phyloP scores from a whole-genome alignment of 495 filamentous ascomycete genomes.

The Annulohypoxylon moriforme region DNA sequence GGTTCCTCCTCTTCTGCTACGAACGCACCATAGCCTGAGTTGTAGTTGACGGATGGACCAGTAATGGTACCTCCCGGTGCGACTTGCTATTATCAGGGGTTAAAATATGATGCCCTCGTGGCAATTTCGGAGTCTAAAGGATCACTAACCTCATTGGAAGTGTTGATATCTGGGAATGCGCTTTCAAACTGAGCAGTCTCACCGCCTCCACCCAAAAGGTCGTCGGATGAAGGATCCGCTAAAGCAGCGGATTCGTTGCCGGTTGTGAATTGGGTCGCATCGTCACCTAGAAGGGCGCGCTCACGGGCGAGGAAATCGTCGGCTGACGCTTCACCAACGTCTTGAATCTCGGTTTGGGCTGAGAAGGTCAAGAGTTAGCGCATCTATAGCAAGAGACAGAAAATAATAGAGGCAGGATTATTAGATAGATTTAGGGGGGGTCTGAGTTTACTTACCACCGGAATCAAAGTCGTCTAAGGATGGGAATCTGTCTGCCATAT shows the following conservation, averaged over 20 bases:
- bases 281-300: slow-evolving; percentile 87
- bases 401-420: background rate
- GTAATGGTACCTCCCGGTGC: slow-evolving; percentile 91
- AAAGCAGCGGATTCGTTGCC: slow-evolving; percentile 73
- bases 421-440: slow-evolving; percentile 3
- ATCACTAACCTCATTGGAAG: slow-evolving; percentile 77
- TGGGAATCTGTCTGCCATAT: slow-evolving; percentile 96
- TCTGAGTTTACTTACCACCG: slow-evolving; percentile 67
- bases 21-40: slow-evolving; percentile 69
- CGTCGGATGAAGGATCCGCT: slow-evolving; percentile 71
- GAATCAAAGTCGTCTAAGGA: slow-evolving; percentile 96
- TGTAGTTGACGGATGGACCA: slow-evolving; percentile 75
- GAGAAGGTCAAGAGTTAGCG: slow-evolving; percentile 19
- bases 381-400: background rate
- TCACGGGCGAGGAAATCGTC: slow-evolving; percentile 92
- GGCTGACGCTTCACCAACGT: slow-evolving; percentile 59
- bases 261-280: slow-evolving; percentile 89
- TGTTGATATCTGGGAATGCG: slow-evolving; percentile 86
- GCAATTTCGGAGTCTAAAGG: background rate
- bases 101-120: slow-evolving; percentile 16
- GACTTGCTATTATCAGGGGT: slow-evolving; percentile 68
- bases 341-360: slow-evolving; percentile 61
- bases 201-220: slow-evolving; percentile 76
- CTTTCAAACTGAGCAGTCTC: slow-evolving; percentile 82
- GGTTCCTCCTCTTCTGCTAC: slow-evolving; percentile 79